Evolutionary conservation across 2,329 filamentous ascomycete genomes (phyloP).

Genomic region (Cladobotryum mycophilum): DNA sequence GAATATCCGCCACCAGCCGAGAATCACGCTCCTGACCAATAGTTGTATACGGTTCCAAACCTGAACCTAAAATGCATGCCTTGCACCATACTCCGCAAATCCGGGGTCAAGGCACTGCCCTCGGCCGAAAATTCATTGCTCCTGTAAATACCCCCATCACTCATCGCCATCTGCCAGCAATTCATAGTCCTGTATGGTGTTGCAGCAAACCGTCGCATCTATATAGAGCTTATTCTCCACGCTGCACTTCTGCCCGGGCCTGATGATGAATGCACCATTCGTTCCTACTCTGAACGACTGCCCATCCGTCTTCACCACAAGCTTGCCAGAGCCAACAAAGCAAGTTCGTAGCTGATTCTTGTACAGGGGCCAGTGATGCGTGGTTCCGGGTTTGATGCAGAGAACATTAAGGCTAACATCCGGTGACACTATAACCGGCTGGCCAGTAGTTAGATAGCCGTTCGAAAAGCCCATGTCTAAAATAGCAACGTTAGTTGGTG

Average conservation of each 20-base stretch:
- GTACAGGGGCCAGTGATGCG: constrained; percentile 24
- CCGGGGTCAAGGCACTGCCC: not conserved
- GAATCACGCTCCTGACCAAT: constrained; percentile 4
- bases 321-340: constrained; percentile 36
- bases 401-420: constrained; percentile 36
- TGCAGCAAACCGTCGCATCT: constrained; percentile 39
- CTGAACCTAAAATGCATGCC: not conserved
- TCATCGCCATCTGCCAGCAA: not conserved
- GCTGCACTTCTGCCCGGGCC: constrained; percentile 30
- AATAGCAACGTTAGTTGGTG: not conserved
- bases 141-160: not conserved
- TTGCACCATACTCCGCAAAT: not conserved
- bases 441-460: constrained; percentile 32
- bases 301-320: constrained; percentile 31
- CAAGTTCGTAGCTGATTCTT: constrained; percentile 30
- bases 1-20: not conserved
- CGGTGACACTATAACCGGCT: constrained; percentile 30
- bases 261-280: constrained; percentile 39
- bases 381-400: constrained; percentile 33
- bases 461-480: constrained; percentile 40
- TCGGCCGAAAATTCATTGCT: no score
- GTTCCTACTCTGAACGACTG: constrained; percentile 36
- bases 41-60: not conserved
- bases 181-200: constrained; percentile 23
- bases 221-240: constrained; percentile 39